Base-by-base conservation (phyloP, 176 grass and related monocot species). In the Triticum dicoccoides region DNA sequence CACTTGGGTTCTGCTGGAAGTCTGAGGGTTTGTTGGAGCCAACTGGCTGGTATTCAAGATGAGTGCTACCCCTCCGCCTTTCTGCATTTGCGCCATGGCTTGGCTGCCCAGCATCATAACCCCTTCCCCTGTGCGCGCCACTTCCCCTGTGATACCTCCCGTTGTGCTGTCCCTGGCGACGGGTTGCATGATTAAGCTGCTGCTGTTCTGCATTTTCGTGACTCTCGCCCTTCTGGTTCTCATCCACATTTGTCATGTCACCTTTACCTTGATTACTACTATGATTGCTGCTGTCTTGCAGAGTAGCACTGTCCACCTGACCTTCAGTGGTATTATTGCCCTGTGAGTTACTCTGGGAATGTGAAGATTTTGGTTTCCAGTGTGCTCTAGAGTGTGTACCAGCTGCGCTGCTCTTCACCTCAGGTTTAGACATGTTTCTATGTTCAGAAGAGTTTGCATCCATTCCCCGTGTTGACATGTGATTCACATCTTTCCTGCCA, bases 281-380 rank as follows among this genome's bases (percentile, higher is more conserved):
- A 62, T 37, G 80, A 32, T 38, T 32, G 25, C 32, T 72, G 78
- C 82, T 88, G 65, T 74, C 71, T 87, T 76, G 87, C 71, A 17
- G 61, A 64, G 85, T 74, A 42, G 76, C n/a, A 69, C 30, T 42
- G 76, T 88, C 82, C 23, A 85, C 52, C 70, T 71, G 64, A 68
- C 85, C 88, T 73, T 92, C 87, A 78, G 41, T 54, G 84, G 30
- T 83, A 84, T 41, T 87, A 78, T 69, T 92, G 54, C 88, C 84
- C 52, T 89, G 81, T 35, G 86, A 79, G 52, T 82, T 82, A 75
- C 44, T 89, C 61, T 82, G 88, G 61, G 83, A 47, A 82, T 83
- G 51, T 49, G 76, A 39, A 70, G 92, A 84, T 89, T 99, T 99
- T 18, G 92, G 97, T 80, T 94, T 99, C 97, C 97, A 99, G 38